Evolutionary conservation across 176 grass and related monocot genomes (phyloP).

Genomic region (Bonia amplexicaulis): DNA sequence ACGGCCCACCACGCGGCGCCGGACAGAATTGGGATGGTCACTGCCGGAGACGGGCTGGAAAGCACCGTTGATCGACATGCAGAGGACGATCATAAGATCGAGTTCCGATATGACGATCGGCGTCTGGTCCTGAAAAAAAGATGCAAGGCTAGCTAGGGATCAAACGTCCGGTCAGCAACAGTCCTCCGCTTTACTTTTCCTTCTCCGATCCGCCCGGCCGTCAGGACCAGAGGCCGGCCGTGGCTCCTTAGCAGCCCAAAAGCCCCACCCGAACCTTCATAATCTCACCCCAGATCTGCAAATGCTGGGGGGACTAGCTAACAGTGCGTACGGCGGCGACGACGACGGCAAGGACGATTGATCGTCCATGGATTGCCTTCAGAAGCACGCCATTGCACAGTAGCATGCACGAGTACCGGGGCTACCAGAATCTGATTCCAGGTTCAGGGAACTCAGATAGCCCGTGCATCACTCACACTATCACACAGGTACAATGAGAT

Average conservation of each 20-base stretch:
- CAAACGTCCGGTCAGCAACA: neutral
- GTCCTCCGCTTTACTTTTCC: neutral
- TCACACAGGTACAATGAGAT: neutral
- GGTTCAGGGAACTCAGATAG: neutral
- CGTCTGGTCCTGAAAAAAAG: constrained; percentile 9
- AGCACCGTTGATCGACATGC: neutral
- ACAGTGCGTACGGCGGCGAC: neutral
- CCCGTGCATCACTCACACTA: neutral
- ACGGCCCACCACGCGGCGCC: neutral
- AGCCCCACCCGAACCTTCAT: neutral
- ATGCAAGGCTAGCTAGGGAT: constrained; percentile 4
- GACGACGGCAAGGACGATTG: neutral
- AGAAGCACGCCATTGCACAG: neutral
- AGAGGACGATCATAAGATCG: constrained; percentile 10
- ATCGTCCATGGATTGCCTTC: constrained; percentile 3
- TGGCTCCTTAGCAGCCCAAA: neutral
- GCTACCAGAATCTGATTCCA: neutral
- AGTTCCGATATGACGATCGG: neutral
- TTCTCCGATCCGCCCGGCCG: neutral
- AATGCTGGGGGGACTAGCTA: neutral
- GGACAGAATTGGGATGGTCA: neutral
- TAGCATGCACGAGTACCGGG: neutral
- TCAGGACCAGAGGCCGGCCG: neutral
- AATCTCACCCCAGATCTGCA: neutral
- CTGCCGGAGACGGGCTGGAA: constrained; percentile 21